Conservation (phyloP, 495 filamentous ascomycete species). For the Hypomontagnella monticulosa region DNA sequence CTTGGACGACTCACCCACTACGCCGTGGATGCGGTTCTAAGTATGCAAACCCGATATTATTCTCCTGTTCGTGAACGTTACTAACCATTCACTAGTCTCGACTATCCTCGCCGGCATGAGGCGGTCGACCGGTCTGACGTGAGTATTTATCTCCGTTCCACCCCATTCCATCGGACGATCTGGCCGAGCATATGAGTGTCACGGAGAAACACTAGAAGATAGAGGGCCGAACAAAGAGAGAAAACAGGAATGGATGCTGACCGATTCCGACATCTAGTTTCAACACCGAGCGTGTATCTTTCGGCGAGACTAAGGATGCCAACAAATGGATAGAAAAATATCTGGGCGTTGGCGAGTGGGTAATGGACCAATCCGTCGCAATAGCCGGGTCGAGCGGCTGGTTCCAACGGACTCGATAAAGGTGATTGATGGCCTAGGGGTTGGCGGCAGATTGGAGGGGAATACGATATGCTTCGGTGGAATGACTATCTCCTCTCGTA, state of each 20-base stretch:
- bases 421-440: not conserved
- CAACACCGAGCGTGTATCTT: constrained; percentile 81
- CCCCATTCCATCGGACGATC: constrained; percentile 5
- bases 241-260: no score
- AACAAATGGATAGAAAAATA: constrained; percentile 95
- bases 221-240: constrained; percentile 8
- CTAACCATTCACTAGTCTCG: constrained; percentile 70
- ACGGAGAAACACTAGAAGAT: constrained; percentile 4
- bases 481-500: no score
- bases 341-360: constrained; percentile 94
- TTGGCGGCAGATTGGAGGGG: not conserved
- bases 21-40: constrained; percentile 93
- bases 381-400: constrained; percentile 85
- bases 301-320: constrained; percentile 78
- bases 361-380: constrained; percentile 96
- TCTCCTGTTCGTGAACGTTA: not conserved
- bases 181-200: not conserved
- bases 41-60: constrained; percentile 59
- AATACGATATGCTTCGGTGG: not conserved
- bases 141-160: constrained; percentile 57
- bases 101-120: constrained; percentile 96
- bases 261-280: constrained; percentile 74
- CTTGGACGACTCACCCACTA: constrained; percentile 92
- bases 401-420: constrained; percentile 85
- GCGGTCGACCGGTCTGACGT: constrained; percentile 97